Evolutionary conservation across 129 eudicot genomes (phyloP).

Genomic region (Apium graveolens): DNA sequence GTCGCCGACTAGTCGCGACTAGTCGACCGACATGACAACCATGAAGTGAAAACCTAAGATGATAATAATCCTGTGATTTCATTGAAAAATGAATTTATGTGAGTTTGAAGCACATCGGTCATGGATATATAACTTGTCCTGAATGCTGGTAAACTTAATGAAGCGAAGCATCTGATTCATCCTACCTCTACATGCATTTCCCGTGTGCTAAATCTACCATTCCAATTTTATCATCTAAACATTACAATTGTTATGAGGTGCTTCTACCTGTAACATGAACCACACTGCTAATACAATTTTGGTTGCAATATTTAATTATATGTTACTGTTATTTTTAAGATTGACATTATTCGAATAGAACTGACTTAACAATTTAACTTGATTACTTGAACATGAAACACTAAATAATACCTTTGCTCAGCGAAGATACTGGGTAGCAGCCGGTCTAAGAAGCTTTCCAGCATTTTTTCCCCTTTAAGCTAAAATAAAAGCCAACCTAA

Average conservation of each 20-base stretch:
- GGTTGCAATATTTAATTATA: background rate
- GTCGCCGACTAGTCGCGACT: too few relatives aligned
- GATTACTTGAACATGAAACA: background rate
- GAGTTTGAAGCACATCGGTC: background rate
- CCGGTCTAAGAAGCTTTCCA: background rate
- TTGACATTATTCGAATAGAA: background rate
- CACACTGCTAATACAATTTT: background rate
- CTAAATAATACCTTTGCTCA: background rate
- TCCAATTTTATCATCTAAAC: background rate
- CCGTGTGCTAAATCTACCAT: background rate
- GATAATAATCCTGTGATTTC: background rate
- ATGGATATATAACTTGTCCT: background rate
- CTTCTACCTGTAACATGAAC: background rate
- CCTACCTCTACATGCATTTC: background rate
- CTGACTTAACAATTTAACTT: background rate
- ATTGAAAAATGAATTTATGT: background rate
- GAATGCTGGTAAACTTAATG: too few relatives aligned
- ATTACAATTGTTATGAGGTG: background rate
- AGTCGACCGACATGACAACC: too few relatives aligned
- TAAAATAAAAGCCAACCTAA: background rate
- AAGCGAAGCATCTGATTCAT: background rate
- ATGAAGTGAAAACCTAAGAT: too few relatives aligned
- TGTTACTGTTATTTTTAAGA: background rate
- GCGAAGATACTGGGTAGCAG: background rate
- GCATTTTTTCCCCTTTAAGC: background rate